These are phyloP conservation scores for Pistacia integerrima DNA, from an alignment of 345 rosid species.

Conservation along the genomic window DNA sequence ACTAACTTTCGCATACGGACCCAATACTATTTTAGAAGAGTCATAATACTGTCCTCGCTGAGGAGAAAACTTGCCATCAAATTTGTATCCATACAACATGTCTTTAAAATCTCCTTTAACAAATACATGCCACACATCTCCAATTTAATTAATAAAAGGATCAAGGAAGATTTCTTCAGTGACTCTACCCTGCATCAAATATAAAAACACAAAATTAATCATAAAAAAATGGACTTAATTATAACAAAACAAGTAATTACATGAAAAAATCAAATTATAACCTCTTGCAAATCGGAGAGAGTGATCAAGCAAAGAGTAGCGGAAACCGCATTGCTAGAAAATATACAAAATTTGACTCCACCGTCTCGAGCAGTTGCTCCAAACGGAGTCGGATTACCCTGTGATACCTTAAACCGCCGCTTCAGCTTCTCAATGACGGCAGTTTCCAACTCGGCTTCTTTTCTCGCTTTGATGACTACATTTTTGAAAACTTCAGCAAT, in stretches of 20 bases:
- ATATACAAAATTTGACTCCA: constrained; percentile 86
- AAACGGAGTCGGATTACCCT: constrained; percentile 72
- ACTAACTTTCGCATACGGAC: constrained; percentile 90
- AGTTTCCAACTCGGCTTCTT: constrained; percentile 41
- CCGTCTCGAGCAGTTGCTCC: constrained; percentile 70
- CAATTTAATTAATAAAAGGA: constrained; percentile 69
- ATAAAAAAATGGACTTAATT: neutral
- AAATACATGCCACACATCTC: constrained; percentile 86
- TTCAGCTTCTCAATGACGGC: constrained; percentile 46
- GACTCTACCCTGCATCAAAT: constrained; percentile 60
- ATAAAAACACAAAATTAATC: neutral
- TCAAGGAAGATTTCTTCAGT: constrained; percentile 74
- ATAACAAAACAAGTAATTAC: no score
- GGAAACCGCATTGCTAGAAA: constrained; percentile 68
- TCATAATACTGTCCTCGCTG: constrained; percentile 71
- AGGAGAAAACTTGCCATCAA: constrained; percentile 74
- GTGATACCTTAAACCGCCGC: constrained; percentile 42
- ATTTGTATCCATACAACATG: constrained; percentile 76
- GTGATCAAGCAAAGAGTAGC: constrained; percentile 73
- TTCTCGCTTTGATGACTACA: constrained; percentile 32
- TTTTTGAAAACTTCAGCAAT: neutral
- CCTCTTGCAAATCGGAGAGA: constrained; percentile 70
- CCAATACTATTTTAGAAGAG: constrained; percentile 62
- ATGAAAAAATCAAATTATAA: constrained; percentile 1
- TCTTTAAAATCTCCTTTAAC: constrained; percentile 71